Evolutionary conservation across 2,329 filamentous ascomycete species (phyloP).

Genomic region (Capronia coronata): DNA sequence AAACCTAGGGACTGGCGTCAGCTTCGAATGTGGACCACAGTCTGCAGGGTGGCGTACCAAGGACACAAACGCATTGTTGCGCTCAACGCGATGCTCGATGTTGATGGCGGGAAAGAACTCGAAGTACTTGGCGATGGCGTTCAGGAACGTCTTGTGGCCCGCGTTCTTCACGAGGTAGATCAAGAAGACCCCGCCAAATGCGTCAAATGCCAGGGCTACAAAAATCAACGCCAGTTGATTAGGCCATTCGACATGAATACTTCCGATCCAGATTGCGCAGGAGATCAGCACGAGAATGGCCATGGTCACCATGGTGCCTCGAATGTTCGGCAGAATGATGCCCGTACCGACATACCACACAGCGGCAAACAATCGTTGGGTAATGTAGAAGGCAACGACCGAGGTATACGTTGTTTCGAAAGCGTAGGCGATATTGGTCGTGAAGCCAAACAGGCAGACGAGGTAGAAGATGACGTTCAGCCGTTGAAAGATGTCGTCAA

Average conservation of each 20-base stretch:
- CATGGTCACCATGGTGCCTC: constrained; percentile 49
- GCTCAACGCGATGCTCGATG: constrained; percentile 60
- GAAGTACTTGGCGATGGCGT: constrained; percentile 33
- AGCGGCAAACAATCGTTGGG: constrained; percentile 49
- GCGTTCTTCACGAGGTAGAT: constrained; percentile 34
- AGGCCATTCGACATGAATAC: constrained; percentile 52
- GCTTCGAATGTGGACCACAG: neutral
- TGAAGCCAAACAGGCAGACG: constrained; percentile 56
- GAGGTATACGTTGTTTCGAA: constrained; percentile 54
- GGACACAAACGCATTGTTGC: constrained; percentile 59
- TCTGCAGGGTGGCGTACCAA: constrained; percentile 35
- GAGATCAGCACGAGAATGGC: constrained; percentile 44
- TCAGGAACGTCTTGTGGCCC: constrained; percentile 1
- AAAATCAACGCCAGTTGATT: constrained; percentile 52
- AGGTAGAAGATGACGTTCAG: constrained; percentile 56
- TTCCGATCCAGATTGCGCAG: constrained; percentile 53
- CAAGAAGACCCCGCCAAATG: constrained; percentile 42
- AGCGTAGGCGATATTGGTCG: constrained; percentile 40
- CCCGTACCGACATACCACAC: constrained; percentile 40
- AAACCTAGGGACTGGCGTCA: constrained; percentile 33
- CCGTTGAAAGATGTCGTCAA: constrained; percentile 50
- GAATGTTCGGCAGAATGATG: constrained; percentile 52
- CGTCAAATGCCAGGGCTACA: constrained; percentile 50
- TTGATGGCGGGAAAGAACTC: constrained; percentile 58
- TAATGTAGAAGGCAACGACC: constrained; percentile 56